Base-by-base conservation (phyloP, 179 eudicot species). In the Carnegiea gigantea region DNA sequence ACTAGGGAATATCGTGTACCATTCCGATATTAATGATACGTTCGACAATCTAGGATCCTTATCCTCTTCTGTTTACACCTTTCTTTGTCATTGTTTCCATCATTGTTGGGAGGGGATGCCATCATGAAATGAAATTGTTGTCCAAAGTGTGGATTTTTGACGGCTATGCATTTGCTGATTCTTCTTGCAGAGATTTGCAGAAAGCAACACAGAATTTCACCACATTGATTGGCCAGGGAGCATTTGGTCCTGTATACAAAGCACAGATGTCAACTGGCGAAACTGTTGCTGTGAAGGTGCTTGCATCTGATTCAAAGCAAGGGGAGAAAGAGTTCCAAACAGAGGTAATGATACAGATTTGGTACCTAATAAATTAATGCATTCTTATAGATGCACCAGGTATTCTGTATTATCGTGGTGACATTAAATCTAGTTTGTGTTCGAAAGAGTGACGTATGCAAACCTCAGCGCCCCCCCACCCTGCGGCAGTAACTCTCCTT, bases 171-270 rank as follows among this genome's bases (percentile, higher is more conserved):
- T 17, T 40, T 78, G 43, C 46, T 82, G 70, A 76, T 83, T 75
- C 20, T 82, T 77, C 73, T 70, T 79, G 77, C 94, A 96, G 99
- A 90, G 99, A 96, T 90, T 88, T 96, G 79, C 99, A 94, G 82
- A 96, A 87, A 85, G 98, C 98, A 81, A 96, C 99, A 33, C 89
- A 83, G 82, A 96, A 96, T 86, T 96, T 96, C 86, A 94, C 99
- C 23, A 84, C 95, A 36, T 82, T 93, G 85, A 87, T 96, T 71
- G 99, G 99, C 59, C 95, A 94, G 81, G 99, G 99, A 59, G 97
- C 99, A 79, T 96, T 88, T 91, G 98, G 99, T 83, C 97, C 97
- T 73, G 98, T 96, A 77, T 94, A 96, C 82, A 96, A 84, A 88
- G 98, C 98, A 77, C 92, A 96, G 83, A 93, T 96, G 97, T 83